phyloP scores from a whole-genome alignment of 352 stramenopile genomes.

The Pelagophyceae sp. region DNA sequence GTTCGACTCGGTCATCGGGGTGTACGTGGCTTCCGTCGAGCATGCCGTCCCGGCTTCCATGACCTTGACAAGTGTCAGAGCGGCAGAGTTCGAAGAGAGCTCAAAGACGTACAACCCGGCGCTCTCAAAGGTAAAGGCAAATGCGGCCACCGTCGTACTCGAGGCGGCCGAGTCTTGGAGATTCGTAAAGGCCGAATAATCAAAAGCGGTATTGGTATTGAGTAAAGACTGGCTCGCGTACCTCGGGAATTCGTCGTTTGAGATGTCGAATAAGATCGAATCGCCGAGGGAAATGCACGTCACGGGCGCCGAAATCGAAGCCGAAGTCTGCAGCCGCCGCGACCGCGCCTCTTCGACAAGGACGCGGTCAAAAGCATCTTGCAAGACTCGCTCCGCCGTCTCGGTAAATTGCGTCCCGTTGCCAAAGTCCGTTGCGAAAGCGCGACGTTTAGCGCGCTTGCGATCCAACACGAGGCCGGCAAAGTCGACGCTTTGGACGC shows the following conservation, averaged over 20 bases:
- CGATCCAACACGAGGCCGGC: slow-evolving; percentile 40
- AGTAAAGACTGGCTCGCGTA: slow-evolving; percentile 88
- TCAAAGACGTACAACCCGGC: slow-evolving; percentile 75
- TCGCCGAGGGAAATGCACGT: slow-evolving; percentile 64
- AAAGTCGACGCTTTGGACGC: slow-evolving; percentile 43
- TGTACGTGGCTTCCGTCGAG: slow-evolving; percentile 63
- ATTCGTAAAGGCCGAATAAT: slow-evolving; percentile 69
- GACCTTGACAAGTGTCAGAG: slow-evolving; percentile 66
- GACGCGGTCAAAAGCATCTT: not conserved
- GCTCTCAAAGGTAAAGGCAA: slow-evolving; percentile 71
- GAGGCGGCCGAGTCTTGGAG: slow-evolving; percentile 54
- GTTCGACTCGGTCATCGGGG: slow-evolving; percentile 68
- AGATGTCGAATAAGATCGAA: slow-evolving; percentile 75
- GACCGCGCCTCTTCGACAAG: not conserved
- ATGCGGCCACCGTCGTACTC: slow-evolving; percentile 55
- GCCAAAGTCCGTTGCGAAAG: no score
- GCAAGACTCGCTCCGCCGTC: not conserved
- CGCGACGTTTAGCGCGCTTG: no score
- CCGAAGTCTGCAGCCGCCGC: not conserved
- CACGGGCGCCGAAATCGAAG: slow-evolving; percentile 66
- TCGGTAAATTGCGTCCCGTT: not conserved
- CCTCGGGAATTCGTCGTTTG: slow-evolving; percentile 66
- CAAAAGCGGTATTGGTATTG: slow-evolving; percentile 81
- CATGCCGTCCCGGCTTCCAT: slow-evolving; percentile 53
- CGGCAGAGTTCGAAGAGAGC: slow-evolving; percentile 56